Conservation (phyloP, 1,284 basidiomycete species). For the Apiotrichum gamsii region DNA sequence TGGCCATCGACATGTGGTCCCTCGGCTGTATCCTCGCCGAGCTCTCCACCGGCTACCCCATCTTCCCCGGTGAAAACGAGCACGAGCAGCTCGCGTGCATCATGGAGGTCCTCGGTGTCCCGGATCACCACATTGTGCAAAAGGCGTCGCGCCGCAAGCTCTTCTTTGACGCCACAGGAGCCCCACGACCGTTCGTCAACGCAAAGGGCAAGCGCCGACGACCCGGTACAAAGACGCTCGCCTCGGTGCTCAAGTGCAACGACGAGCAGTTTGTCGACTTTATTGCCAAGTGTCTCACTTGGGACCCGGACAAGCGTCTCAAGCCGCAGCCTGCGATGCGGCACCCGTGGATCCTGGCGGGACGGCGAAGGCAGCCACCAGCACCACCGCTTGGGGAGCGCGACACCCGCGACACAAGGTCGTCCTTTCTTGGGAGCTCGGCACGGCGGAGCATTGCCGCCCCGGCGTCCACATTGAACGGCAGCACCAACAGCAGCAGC, state of each 20-base stretch:
- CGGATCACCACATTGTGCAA: slow-evolving; percentile 91
- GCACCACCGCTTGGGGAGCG: slow-evolving; percentile 5
- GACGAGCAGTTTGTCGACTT: slow-evolving; percentile 58
- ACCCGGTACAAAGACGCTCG: slow-evolving; percentile 82
- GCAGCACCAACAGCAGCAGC: slow-evolving; percentile 1
- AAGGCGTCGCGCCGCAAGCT: slow-evolving; percentile 87
- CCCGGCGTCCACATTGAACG: background rate
- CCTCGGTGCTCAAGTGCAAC: slow-evolving; percentile 81
- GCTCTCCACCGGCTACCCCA: slow-evolving; percentile 96
- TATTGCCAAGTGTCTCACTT: slow-evolving; percentile 88
- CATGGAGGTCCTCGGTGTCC: slow-evolving; percentile 96
- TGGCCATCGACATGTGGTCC: slow-evolving; percentile 97
- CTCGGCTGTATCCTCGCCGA: slow-evolving; percentile 96
- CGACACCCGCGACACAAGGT: slow-evolving; percentile 1
- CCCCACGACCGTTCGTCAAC: slow-evolving; percentile 88
- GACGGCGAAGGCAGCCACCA: slow-evolving; percentile 49
- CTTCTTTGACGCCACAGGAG: slow-evolving; percentile 93
- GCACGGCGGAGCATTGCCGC: slow-evolving; percentile 4
- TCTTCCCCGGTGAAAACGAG: slow-evolving; percentile 99
- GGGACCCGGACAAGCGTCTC: slow-evolving; percentile 94
- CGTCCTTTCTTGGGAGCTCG: slow-evolving; percentile 6
- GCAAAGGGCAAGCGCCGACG: slow-evolving; percentile 90
- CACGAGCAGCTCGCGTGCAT: slow-evolving; percentile 98
- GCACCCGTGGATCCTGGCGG: slow-evolving; percentile 75
- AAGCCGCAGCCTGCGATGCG: slow-evolving; percentile 89